Evolutionary conservation across 129 eudicot genomes (phyloP).

Genomic region (Dittrichia graveolens): DNA sequence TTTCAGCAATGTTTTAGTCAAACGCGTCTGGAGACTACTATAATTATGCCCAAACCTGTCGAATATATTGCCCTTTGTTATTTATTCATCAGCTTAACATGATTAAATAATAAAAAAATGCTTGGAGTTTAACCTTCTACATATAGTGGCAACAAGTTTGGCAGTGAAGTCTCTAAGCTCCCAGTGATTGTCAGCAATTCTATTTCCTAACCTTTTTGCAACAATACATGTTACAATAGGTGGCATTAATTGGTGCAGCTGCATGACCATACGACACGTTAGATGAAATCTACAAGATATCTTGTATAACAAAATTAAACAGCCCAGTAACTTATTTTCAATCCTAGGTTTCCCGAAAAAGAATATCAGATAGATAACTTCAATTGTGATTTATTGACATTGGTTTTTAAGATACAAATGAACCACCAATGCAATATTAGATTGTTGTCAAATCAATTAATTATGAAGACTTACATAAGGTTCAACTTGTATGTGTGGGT

Average conservation of each 20-base stretch:
- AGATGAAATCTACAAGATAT: not conserved
- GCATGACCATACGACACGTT: constrained; percentile 26
- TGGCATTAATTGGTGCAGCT: constrained; percentile 82
- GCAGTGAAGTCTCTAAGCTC: constrained; percentile 71
- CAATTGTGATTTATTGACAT: too few relatives aligned
- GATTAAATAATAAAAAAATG: not conserved
- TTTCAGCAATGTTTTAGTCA: constrained; percentile 63
- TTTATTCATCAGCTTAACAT: constrained; percentile 6
- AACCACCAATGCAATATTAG: too few relatives aligned
- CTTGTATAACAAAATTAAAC: too few relatives aligned
- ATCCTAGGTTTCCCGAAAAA: too few relatives aligned
- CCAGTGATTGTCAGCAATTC: constrained; percentile 72
- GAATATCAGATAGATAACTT: too few relatives aligned
- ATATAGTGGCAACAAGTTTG: constrained; percentile 59
- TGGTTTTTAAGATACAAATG: too few relatives aligned
- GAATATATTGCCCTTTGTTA: constrained; percentile 16
- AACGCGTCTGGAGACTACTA: constrained; percentile 62
- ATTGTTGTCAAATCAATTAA: too few relatives aligned
- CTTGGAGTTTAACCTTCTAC: constrained; percentile 51
- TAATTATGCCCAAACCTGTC: constrained; percentile 76
- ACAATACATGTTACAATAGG: constrained; percentile 65
- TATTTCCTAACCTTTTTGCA: constrained; percentile 60
- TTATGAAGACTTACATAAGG: constrained; percentile 52
- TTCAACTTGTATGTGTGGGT: constrained; percentile 69
- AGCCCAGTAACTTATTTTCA: too few relatives aligned